These are phyloP conservation scores for Serendipita indica DNA, from an alignment of 768 basidiomycete species.

Conservation along the genomic window DNA sequence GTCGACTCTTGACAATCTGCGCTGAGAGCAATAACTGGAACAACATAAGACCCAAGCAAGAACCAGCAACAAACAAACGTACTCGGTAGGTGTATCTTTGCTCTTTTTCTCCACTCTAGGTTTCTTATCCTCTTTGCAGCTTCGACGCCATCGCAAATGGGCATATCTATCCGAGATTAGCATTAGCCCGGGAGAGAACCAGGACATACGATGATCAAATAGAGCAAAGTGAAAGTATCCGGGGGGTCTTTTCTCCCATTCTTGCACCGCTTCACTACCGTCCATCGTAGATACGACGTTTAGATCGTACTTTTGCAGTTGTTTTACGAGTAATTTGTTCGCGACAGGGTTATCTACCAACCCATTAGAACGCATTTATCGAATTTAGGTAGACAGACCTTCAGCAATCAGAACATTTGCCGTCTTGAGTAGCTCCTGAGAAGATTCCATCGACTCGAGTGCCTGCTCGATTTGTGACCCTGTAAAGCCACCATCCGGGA, in stretches of 20 bases:
- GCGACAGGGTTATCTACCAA: constrained; percentile 52
- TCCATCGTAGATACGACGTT: constrained; percentile 48
- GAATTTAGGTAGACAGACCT: constrained; percentile 27
- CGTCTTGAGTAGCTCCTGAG: constrained; percentile 33
- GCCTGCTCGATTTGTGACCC: constrained; percentile 28
- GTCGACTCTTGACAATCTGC: constrained; percentile 68
- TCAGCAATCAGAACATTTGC: constrained; percentile 61
- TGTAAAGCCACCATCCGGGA: constrained; percentile 27
- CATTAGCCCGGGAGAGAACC: neutral
- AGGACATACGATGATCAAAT: constrained; percentile 54
- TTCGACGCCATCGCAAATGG: constrained; percentile 62
- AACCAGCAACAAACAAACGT: constrained; percentile 15
- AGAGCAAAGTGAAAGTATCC: constrained; percentile 56
- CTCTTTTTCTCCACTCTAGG: constrained; percentile 43
- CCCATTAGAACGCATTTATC: neutral
- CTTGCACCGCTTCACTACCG: constrained; percentile 54
- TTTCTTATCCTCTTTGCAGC: constrained; percentile 49
- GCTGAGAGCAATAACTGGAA: constrained; percentile 51
- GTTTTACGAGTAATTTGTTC: constrained; percentile 50
- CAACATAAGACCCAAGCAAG: neutral
- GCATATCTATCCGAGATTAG: constrained; percentile 41
- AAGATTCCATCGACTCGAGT: constrained; percentile 32
- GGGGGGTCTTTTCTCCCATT: constrained; percentile 53
- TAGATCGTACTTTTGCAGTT: constrained; percentile 45
- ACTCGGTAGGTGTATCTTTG: constrained; percentile 40